These are phyloP conservation scores for Beauveria brongniartii DNA, from an alignment of 2,329 filamentous ascomycete species.

Conservation along the genomic window DNA sequence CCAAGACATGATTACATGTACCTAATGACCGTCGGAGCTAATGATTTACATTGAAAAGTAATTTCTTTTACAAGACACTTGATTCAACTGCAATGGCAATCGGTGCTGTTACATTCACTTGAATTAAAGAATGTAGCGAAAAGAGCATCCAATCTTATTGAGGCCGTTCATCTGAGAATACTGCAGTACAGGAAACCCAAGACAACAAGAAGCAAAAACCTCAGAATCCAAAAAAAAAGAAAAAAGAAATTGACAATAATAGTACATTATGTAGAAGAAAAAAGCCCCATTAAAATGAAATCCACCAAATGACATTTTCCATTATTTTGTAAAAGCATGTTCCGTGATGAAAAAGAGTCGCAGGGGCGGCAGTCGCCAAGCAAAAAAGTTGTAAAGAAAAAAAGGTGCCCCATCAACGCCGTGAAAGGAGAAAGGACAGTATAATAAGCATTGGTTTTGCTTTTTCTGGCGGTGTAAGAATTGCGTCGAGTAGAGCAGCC, in stretches of 20 bases:
- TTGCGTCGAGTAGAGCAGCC: too few species aligned
- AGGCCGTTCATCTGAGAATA: not conserved
- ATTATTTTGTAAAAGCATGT: not conserved
- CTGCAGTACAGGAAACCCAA: not conserved
- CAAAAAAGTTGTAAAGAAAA: not conserved
- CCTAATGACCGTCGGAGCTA: too few species aligned
- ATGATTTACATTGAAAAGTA: too few species aligned
- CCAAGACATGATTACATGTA: too few species aligned
- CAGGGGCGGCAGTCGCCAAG: not conserved
- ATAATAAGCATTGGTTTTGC: too few species aligned
- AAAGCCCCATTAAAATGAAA: not conserved
- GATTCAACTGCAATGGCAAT: too few species aligned
- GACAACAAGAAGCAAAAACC: not conserved
- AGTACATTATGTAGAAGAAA: not conserved
- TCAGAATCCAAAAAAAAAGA: not conserved
- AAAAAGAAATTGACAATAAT: not conserved
- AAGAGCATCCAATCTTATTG: conserved; percentile 4
- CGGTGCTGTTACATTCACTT: not conserved
- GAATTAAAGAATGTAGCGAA: not conserved
- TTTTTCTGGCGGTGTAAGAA: too few species aligned
- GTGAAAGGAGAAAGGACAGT: not conserved
- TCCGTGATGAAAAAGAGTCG: not conserved
- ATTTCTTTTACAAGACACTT: too few species aligned
- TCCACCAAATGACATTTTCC: not conserved
- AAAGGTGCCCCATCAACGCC: not conserved